phyloP scores from a whole-genome alignment of 2,329 filamentous ascomycete genomes.

The Neoscytalidium dimidiatum region DNA sequence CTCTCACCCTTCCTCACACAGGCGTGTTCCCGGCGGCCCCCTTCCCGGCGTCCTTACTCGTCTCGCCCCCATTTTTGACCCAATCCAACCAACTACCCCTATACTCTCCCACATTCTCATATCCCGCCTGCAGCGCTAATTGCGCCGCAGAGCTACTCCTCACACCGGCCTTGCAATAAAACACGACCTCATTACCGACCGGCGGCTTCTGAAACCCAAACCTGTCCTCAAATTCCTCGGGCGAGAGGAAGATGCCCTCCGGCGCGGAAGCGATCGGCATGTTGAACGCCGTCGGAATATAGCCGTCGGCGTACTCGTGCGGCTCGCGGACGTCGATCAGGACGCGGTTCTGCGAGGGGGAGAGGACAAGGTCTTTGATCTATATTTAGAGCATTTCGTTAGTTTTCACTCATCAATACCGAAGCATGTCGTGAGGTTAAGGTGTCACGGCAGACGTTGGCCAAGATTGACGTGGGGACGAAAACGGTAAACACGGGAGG shows the following conservation, averaged over 20 bases:
- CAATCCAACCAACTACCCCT: constrained; percentile 81
- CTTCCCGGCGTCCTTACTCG: constrained; percentile 19
- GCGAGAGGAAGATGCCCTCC: constrained; percentile 74
- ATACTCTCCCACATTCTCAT: constrained; percentile 70
- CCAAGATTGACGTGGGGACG: too few relatives aligned
- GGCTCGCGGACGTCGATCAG: constrained; percentile 69
- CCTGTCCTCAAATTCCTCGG: constrained; percentile 78
- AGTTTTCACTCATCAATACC: too few relatives aligned
- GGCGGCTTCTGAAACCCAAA: constrained; percentile 75
- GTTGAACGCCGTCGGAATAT: constrained; percentile 80
- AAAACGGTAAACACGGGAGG: background rate
- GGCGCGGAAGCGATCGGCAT: constrained; percentile 76
- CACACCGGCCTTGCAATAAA: constrained; percentile 94
- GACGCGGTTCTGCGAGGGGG: background rate
- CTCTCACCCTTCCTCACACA: background rate
- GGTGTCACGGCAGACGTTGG: too few relatives aligned
- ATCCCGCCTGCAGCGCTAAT: constrained; percentile 77
- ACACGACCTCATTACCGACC: constrained; percentile 63
- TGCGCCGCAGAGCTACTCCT: constrained; percentile 75
- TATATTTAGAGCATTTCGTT: too few relatives aligned
- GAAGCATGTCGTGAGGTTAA: too few relatives aligned
- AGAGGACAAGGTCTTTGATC: background rate
- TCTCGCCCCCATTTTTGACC: constrained; percentile 68
- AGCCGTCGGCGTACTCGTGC: constrained; percentile 63
- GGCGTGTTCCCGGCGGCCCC: background rate